Base-by-base conservation (phyloP, 768 basidiomycete genomes). In the Suillus decipiens region DNA sequence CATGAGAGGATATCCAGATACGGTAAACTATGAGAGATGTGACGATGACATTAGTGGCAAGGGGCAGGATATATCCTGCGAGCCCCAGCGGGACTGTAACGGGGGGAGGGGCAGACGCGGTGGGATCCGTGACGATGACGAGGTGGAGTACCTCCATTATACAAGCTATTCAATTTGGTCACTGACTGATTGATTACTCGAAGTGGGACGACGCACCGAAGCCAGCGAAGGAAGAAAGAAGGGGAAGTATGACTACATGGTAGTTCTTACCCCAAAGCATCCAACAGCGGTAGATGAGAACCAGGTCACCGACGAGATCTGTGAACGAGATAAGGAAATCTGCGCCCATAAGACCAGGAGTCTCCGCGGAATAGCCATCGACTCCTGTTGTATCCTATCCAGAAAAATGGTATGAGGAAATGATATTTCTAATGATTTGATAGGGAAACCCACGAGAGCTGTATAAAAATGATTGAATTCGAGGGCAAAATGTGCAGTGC, bases 241-340 rank as follows among this genome's bases (percentile, higher is more conserved):
- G 50, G 3, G 80, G 81, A 2, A 80, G 53, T 28, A 77, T 43
- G 33, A 75, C 55, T 41, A 81, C 50, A 61, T 69, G 73, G 61
- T 73, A 73, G 43, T 73, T 77, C 56, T 65, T 68, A 1, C 66
- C 72, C 78, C 80, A 82, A 53, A 82, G 53, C 63, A 78, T 66
- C 74, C 77, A 82, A 68, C 78, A 80, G 39, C 81, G 81, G 61
- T 80, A 81, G 34, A 78, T 65, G 39, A 80, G 72, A 53, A 75
- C 64, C 41, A 73, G 17, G 66, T 79, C 71, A 1, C 77, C 78
- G 24, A 77, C 36, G 43, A 80, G 72, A 64, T 79, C 77, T 0
- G 73, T 70, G 39, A 78, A 56, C 1, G 77, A 77, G 60, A 79
- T 72, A 47, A 80, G 63, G 24, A 77, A 63, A 66, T 79, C 78